Percentiles rank a stretch among this genome's conserved stretches.
Evolutionary conservation across 2,329 filamentous ascomycete genomes (phyloP).

Genomic region (Rhinocladiella similis): DNA sequence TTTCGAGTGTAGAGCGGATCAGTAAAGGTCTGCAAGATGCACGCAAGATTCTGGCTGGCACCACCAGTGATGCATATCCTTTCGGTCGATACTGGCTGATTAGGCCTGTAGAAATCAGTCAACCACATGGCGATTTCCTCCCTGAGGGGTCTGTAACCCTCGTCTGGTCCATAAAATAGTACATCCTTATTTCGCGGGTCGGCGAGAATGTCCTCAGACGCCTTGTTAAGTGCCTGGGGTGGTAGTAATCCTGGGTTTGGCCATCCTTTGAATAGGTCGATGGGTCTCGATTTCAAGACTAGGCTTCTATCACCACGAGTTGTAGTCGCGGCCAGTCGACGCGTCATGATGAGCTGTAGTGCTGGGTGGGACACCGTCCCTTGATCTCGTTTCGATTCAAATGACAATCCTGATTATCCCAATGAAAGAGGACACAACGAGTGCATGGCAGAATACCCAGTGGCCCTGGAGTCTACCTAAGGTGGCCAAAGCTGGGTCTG

Average conservation of each 20-base stretch:
- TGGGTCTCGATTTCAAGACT: conserved; percentile 24
- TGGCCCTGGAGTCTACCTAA: too few relatives aligned
- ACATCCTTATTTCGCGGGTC: conserved; percentile 41
- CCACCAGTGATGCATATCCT: conserved; percentile 82
- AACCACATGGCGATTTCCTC: conserved; percentile 71
- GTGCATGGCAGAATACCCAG: too few relatives aligned
- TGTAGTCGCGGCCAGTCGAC: background rate
- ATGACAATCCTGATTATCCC: too few relatives aligned
- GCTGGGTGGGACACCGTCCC: too few relatives aligned
- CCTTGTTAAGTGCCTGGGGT: conserved; percentile 55
- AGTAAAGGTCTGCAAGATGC: conserved; percentile 74
- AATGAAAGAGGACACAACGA: too few relatives aligned
- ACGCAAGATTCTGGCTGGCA: conserved; percentile 78
- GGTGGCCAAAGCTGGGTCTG: too few relatives aligned
- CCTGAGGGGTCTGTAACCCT: conserved; percentile 70
- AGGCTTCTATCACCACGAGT: background rate
- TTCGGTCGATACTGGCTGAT: conserved; percentile 45
- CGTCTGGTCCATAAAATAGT: conserved; percentile 78
- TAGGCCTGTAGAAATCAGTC: conserved; percentile 58
- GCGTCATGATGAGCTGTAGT: background rate
- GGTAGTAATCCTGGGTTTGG: conserved; percentile 64
- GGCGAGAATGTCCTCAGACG: conserved; percentile 48
- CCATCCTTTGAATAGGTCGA: conserved; percentile 49
- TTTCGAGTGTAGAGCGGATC: conserved; percentile 73
- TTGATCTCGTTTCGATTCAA: too few relatives aligned